Base-by-base conservation (phyloP, 1,139 yeast species). In the Candida sanyaensis region DNA sequence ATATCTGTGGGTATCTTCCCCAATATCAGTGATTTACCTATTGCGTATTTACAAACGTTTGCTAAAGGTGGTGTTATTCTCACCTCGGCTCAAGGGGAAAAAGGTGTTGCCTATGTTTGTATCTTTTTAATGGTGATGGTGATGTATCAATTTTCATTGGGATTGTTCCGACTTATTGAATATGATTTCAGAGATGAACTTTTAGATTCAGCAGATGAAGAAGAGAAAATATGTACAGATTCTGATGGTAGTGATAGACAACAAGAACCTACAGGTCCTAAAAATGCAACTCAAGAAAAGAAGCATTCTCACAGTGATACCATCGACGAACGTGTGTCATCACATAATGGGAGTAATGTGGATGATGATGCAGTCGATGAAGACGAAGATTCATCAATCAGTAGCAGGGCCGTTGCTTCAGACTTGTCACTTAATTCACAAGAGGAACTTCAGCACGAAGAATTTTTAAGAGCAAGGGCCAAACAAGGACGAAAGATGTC, bases 31-130 rank as follows among this genome's bases (percentile, higher is more conserved):
- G 97, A 91, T 67, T 73, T 91, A 51, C 97, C 97, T 0, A 88
- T 91, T 58, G 97, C 97, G 0, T 90, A 90, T 57, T 75, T 91
- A 37, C 96, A 89, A 58, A 86, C 96, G 1, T 70, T 91, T 63
- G 84, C 88, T 32, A 73, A 79, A n/a, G 84, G 91, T 0, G 73
- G 81, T 0, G 73, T 80, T 1, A 63, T 75, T 5, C 86, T 92
- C 57, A 66, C 81, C 0, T 51, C 69, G 1, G 78, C 64, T 2
- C 82, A 88, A 53, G 89, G 90, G 30, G 79, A 81, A 50, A 79
- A 80, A 56, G 98, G 98, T 11, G 88, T 88, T 30, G 96, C 97
- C 0, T 90, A 88, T 64, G 86, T 89, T 21, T 86, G 92, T 62
- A 85, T 92, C 41, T 89, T 85, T 59, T 71, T 88, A 48, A 87